Conservation (phyloP, 2,329 filamentous ascomycete genomes). For the Diplodia mutila region DNA sequence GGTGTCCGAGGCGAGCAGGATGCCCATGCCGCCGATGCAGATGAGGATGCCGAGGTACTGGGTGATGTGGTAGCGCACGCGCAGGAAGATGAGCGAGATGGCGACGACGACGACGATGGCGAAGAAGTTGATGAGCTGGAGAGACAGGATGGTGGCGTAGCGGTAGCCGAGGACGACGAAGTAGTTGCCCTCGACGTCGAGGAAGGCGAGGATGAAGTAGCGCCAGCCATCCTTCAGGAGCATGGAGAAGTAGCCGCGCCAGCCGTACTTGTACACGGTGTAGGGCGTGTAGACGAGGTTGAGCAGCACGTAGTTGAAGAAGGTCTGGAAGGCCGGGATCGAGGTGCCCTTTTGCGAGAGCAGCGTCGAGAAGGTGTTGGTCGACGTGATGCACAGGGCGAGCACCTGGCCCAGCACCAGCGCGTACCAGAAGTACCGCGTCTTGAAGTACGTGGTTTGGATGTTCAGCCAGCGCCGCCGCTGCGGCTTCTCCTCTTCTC, state of each 20-base stretch:
- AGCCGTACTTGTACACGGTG: constrained; percentile 79
- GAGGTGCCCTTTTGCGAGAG: constrained; percentile 68
- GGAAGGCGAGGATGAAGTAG: constrained; percentile 88
- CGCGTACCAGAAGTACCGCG: constrained; percentile 27
- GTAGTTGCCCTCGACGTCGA: constrained; percentile 97
- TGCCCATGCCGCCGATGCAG: constrained; percentile 87
- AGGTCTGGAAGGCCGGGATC: constrained; percentile 92
- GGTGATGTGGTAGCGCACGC: constrained; percentile 84
- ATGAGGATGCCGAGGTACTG: constrained; percentile 87
- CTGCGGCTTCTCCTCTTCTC: background rate
- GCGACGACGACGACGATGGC: constrained; percentile 90
- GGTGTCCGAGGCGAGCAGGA: constrained; percentile 86
- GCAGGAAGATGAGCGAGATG: constrained; percentile 79
- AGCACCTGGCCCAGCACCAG: constrained; percentile 63
- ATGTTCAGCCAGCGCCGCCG: constrained; percentile 9
- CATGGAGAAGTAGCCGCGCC: constrained; percentile 68
- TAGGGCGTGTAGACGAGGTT: constrained; percentile 79
- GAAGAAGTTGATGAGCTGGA: constrained; percentile 98
- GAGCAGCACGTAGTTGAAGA: constrained; percentile 92
- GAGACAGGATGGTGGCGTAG: constrained; percentile 88
- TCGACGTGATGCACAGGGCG: constrained; percentile 86
- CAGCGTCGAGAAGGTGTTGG: constrained; percentile 86
- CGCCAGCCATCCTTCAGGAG: constrained; percentile 80
- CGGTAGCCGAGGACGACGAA: constrained; percentile 94
- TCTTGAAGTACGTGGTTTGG: constrained; percentile 24